Base-by-base conservation (phyloP, 768 basidiomycete species). In the Mycena maculata region DNA sequence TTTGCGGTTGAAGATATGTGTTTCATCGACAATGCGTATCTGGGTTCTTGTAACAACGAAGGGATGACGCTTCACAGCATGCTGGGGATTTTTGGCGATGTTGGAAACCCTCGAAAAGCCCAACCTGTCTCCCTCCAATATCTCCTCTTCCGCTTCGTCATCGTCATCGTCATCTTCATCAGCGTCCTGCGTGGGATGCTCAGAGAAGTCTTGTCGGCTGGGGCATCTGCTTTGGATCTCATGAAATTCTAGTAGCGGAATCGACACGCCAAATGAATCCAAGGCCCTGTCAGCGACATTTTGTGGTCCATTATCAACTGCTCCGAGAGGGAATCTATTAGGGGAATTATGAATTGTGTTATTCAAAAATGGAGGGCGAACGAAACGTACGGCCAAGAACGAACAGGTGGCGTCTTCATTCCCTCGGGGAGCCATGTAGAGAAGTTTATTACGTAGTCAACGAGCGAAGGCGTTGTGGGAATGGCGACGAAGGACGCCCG, bases 41-140 rank as follows among this genome's bases (percentile, higher is more conserved):
- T 78, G 76, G 2, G 81, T 78, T 25, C 82, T 82, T 53, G 80
- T 80, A 10, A 79, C 70, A 33, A 83, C 69, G 44, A 79, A 80
- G 2, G 81, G 81, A 63, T 80, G 79, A 6, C 71, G 66, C 41
- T 73, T 68, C 11, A 76, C 56, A 12, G 72, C 67, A 4, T 75
- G 64, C 9, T 66, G 67, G 22, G 62, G 67, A 27, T 68, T 30
- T 48, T 41, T 63, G 10, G 30, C 20, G 22, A 63, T 59, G 23
- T 68, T 42, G 0, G 67, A 63, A 39, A 62, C 42, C 1, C 23
- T 41, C 13, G 20, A 39, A 28, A 25, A 3, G 11, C 5, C 30
- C 15, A 16, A 5, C 10, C 44, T 10, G 25, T 31, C 30, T 12
- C 33, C 36, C 2, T 41, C 30, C 6, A 38, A 23, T 27, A 3